These are phyloP conservation scores for Boletus rufocinnamomeus DNA, from an alignment of 768 basidiomycete genomes.

Conservation along the genomic window DNA sequence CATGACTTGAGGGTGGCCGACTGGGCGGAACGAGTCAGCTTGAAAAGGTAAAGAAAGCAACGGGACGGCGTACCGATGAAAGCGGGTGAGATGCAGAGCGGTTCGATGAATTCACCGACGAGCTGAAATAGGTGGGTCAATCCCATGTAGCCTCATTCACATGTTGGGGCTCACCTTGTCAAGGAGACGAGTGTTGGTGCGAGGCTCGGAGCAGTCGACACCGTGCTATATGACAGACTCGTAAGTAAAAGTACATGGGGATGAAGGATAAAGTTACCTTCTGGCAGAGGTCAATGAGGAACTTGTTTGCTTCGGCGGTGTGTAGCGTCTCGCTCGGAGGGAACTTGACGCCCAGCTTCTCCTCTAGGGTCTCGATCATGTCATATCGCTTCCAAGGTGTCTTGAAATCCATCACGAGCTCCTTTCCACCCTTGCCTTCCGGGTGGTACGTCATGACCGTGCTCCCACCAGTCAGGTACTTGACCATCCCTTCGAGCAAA, in stretches of 20 bases:
- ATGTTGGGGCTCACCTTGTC: slow-evolving; percentile 67
- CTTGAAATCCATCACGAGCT: slow-evolving; percentile 81
- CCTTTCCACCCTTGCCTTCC: slow-evolving; percentile 84
- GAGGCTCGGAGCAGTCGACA: slow-evolving; percentile 94
- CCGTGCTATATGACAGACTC: slow-evolving; percentile 61
- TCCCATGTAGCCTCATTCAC: neutral
- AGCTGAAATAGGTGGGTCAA: slow-evolving; percentile 50
- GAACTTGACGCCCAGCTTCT: slow-evolving; percentile 90
- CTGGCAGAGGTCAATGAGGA: slow-evolving; percentile 76
- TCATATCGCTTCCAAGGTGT: slow-evolving; percentile 98
- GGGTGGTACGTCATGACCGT: slow-evolving; percentile 87
- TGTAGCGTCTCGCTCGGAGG: slow-evolving; percentile 90
- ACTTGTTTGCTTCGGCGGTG: slow-evolving; percentile 84
- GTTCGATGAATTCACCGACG: slow-evolving; percentile 97
- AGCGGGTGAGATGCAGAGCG: slow-evolving; percentile 91
- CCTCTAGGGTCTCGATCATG: slow-evolving; percentile 96
- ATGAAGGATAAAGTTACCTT: slow-evolving; percentile 54
- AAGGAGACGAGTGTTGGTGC: slow-evolving; percentile 90
- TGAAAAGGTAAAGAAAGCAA: neutral
- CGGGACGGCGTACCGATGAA: slow-evolving; percentile 72
- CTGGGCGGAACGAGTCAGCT: slow-evolving; percentile 38
- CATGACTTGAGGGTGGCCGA: slow-evolving; percentile 99
- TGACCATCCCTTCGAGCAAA: slow-evolving; percentile 89
- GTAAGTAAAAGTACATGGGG: neutral
- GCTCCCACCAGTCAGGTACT: slow-evolving; percentile 76